A percentile compares a stretch with the other conserved stretches of the same genome.
Evolutionary conservation across 495 filamentous ascomycete genomes (phyloP).

Genomic region (Penicillium arizonense): DNA sequence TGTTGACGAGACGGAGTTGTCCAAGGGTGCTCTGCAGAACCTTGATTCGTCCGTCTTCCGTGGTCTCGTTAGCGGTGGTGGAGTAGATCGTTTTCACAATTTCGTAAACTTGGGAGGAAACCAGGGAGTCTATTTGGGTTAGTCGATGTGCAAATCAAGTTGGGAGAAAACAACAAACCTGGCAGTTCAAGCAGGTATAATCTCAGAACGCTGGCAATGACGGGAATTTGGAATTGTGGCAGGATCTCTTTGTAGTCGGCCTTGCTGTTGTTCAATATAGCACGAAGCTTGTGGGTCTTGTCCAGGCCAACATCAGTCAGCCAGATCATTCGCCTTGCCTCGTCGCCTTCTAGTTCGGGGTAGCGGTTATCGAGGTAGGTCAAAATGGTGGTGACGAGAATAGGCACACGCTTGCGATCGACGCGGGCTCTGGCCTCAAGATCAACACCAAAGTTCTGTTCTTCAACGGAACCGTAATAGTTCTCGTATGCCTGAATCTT

Average conservation of each 20-base stretch:
- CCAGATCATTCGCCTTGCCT: constrained; percentile 90
- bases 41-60: constrained; percentile 73
- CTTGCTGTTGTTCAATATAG: constrained; percentile 85
- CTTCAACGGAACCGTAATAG: constrained; percentile 97
- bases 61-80: constrained; percentile 68
- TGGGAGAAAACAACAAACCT: constrained; percentile 52
- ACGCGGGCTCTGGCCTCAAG: constrained; percentile 90
- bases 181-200: constrained; percentile 95
- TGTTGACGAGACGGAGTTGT: constrained; percentile 93
- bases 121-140: constrained; percentile 74
- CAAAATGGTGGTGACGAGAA: constrained; percentile 88
- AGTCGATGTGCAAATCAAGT: constrained; percentile 6
- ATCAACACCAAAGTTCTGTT: constrained; percentile 97
- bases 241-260: constrained; percentile 72
- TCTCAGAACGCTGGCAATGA: constrained; percentile 90
- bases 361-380: constrained; percentile 94
- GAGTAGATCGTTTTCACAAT: constrained; percentile 96
- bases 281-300: constrained; percentile 81
- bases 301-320: constrained; percentile 84
- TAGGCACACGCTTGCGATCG: constrained; percentile 91
- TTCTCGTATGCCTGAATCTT: constrained; percentile 96
- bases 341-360: constrained; percentile 95
- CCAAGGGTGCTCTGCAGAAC: constrained; percentile 95
- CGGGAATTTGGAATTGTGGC: constrained; percentile 84
- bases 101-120: constrained; percentile 98